Evolutionary conservation across 768 basidiomycete species (phyloP).

Genomic region (Porpolomopsis calyptriformis): DNA sequence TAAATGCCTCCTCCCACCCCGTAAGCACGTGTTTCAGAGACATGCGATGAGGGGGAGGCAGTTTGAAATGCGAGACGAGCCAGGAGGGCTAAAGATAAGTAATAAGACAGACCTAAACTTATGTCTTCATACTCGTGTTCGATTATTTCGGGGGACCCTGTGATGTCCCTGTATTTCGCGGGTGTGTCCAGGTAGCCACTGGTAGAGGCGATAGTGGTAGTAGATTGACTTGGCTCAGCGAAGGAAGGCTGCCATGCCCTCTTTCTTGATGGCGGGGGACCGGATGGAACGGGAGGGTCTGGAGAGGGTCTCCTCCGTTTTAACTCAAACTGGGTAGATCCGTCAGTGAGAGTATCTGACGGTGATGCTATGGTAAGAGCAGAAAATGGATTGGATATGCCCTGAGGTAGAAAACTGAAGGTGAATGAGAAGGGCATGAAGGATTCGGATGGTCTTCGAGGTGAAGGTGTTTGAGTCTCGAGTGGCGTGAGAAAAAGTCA

Average conservation of each 20-base stretch:
- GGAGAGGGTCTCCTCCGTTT: slow-evolving; percentile 17
- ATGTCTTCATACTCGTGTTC: slow-evolving; percentile 24
- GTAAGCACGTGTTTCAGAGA: not conserved
- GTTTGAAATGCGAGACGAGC: not conserved
- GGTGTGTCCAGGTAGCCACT: slow-evolving; percentile 63
- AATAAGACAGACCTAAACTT: slow-evolving; percentile 17
- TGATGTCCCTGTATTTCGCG: slow-evolving; percentile 47
- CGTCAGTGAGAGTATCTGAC: slow-evolving; percentile 14
- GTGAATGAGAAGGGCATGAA: slow-evolving; percentile 59
- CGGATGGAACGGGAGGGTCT: slow-evolving; percentile 26
- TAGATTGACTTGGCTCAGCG: slow-evolving; percentile 43
- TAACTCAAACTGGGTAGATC: slow-evolving; percentile 15
- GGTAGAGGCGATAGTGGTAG: slow-evolving; percentile 42
- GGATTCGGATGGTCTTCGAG: not conserved
- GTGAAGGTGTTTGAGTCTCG: not conserved
- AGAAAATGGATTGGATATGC: slow-evolving; percentile 53
- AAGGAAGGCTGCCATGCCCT: slow-evolving; percentile 65
- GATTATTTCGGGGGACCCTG: slow-evolving; percentile 21
- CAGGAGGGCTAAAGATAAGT: not conserved
- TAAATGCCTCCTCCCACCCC: not conserved
- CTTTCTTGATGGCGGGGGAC: slow-evolving; percentile 35
- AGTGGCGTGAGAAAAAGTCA: not conserved
- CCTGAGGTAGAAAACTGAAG: slow-evolving; percentile 56
- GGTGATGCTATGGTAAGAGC: slow-evolving; percentile 9
- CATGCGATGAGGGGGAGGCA: not conserved